phyloP scores from a whole-genome alignment of 2,329 filamentous ascomycete species.

The Macroventuria anomochaeta region DNA sequence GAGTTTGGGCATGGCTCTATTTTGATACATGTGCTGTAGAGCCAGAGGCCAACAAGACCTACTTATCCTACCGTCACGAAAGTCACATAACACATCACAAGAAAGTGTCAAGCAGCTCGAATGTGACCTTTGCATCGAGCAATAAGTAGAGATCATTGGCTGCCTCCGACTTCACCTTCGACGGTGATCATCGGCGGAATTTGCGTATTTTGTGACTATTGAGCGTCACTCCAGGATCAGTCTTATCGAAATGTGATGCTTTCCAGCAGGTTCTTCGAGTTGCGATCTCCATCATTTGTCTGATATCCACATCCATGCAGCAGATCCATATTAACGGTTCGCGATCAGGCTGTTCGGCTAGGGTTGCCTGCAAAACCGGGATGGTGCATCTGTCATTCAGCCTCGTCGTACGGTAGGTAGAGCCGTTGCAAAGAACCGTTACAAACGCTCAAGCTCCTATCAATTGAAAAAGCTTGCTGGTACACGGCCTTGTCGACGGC shows the following conservation, averaged over 20 bases:
- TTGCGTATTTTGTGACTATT: background rate
- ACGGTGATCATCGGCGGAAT: background rate
- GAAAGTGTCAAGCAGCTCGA: too few species aligned
- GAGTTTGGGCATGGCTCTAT: background rate
- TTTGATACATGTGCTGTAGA: background rate
- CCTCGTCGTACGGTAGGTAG: background rate
- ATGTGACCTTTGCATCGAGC: background rate
- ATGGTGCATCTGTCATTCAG: slow-evolving; percentile 1
- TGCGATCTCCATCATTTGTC: slow-evolving; percentile 6
- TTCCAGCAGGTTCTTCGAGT: background rate
- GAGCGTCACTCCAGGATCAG: background rate
- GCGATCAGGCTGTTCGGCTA: slow-evolving; percentile 13
- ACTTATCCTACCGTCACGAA: too few species aligned
- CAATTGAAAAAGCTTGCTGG: background rate
- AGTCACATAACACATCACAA: too few species aligned
- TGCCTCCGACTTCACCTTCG: background rate
- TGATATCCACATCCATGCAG: slow-evolving; percentile 16
- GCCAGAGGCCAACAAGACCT: too few species aligned
- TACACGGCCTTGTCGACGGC: background rate
- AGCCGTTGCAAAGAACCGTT: background rate
- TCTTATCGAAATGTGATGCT: background rate
- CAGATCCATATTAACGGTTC: slow-evolving; percentile 5
- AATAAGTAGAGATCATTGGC: background rate
- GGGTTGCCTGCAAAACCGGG: slow-evolving; percentile 11
- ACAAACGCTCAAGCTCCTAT: background rate